Evolutionary conservation across 2,329 filamentous ascomycete species (phyloP), one percentile per base, ranked within the genome.

Genomic region (Colletotrichum lini): DNA sequence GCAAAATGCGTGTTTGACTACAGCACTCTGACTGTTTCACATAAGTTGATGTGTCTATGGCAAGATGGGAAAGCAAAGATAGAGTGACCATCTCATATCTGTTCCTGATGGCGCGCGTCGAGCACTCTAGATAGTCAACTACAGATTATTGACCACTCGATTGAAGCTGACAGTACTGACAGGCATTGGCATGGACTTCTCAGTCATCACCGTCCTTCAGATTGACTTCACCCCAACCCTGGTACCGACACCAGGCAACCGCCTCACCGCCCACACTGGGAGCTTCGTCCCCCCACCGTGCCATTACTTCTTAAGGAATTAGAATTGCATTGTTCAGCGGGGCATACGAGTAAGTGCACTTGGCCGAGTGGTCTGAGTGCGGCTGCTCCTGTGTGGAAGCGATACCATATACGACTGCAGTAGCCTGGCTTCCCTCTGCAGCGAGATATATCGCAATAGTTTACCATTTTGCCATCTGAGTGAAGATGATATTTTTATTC

Each of bases 391-490:
- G 40, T 45, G 38, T 16, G n/a, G 58, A 50, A 16, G 45, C 45
- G 10, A 50, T 26, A 30, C 49, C 52, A 65, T 50, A 3, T 61
- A 61, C 45, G 58, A 50, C 58, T 61, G 58, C 13, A 38, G 45
- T 9, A 49, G 42, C 58, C 44, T 21, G 58, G 45, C 58, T 35
- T 61, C 58, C 18, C 58, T 49, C 30, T 26, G 26, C 30, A 61
- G 58, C 45, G 15, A 7, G 12, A 61, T 50, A 40, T 50, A 26
- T 60, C 40, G 44, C 40, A 18, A 60, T 44, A 47, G 21, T 23
- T 57, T 47, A 49, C 38, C 21, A 64, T 64, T 64, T 64, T 47
- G 61, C 10, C 61, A 57, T 64, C n/a, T 61, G 4, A 10, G 4
- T 13, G 16, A 23, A 26, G 30, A 10, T n/a, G 3, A 26, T 1